Base-by-base conservation (phyloP, 306 rosid genomes). In the Geum urbanum region DNA sequence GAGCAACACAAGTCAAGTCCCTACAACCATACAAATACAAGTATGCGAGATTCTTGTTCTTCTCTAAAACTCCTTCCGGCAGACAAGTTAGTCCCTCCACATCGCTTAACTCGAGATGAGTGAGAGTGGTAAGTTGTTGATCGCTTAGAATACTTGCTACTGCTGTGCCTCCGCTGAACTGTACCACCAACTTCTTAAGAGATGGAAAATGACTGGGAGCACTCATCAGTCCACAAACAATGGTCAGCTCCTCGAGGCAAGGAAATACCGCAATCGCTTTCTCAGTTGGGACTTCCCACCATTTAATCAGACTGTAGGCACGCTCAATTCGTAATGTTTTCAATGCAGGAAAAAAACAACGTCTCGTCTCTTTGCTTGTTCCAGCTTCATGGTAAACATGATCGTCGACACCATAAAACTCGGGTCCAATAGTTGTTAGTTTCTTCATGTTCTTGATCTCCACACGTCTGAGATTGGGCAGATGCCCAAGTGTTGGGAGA, bases 51-150 rank as follows among this genome's bases (percentile, higher is more conserved):
- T 58, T 58, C 6, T 32, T 13, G 44, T 58, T 58, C n/a, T 32
- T 32, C 14, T 8, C 8, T 27, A 58, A 32, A 9, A 16, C 14
- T 11, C 63, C 18, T 57, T 27, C 18, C 18, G 63, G 63, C 18
- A 57, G 11, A 58, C 41, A 0, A 32, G 18, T 8, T 13, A 58
- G 44, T 14, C 43, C 63, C 43, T 6, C 0, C 3, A 32, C 41
- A 13, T 2, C 1, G 0, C 0, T 0, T 27, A 58, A 5, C 2
- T 0, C 0, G 2, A 58, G 63, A 14, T 12, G 0, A 58, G 41
- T 32, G 19, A 58, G 63, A 58, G 43, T 58, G 16, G 63, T 58
- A 8, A 58, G 63, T 12, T 27, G 63, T 11, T 32, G 9, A 13
- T 11, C 7, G 63, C 63, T 27, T 11, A 58, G 3, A 32, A 58